Evolutionary conservation across 768 basidiomycete species (phyloP).

Genomic region (Rhizopogon vulgaris): DNA sequence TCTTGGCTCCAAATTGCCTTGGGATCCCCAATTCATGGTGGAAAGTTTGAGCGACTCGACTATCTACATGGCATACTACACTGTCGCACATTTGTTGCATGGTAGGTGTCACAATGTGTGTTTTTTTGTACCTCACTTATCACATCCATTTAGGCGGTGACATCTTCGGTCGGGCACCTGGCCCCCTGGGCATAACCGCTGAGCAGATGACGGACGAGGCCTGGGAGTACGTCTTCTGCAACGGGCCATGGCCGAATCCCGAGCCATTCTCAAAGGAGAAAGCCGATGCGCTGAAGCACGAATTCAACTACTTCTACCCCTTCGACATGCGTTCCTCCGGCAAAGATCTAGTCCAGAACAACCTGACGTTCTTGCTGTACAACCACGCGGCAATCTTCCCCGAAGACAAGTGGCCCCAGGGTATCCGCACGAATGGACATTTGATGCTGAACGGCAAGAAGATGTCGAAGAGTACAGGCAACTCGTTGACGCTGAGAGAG

Average conservation of each 20-base stretch:
- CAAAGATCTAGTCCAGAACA: conserved; percentile 94
- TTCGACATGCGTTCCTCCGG: conserved; percentile 97
- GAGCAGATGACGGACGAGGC: conserved; percentile 97
- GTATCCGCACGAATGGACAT: conserved; percentile 95
- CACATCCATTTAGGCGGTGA: conserved; percentile 43
- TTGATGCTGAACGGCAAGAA: conserved; percentile 97
- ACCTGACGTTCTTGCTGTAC: conserved; percentile 91
- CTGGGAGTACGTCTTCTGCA: conserved; percentile 90
- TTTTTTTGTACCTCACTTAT: not conserved
- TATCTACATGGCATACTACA: conserved; percentile 98
- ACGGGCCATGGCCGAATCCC: conserved; percentile 67
- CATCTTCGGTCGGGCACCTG: conserved; percentile 73
- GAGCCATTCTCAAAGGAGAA: conserved; percentile 69
- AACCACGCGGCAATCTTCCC: conserved; percentile 92
- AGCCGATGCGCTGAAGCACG: conserved; percentile 78
- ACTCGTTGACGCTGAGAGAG: conserved; percentile 86
- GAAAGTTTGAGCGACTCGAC: conserved; percentile 97
- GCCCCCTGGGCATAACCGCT: conserved; percentile 77
- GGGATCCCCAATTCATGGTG: conserved; percentile 95
- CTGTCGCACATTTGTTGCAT: conserved; percentile 86
- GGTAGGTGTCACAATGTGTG: conserved; percentile 38
- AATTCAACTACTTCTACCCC: conserved; percentile 96
- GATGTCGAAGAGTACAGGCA: conserved; percentile 97
- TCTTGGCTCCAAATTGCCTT: conserved; percentile 90
- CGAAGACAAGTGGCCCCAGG: conserved; percentile 80